Percentiles rank a stretch among this genome's conserved stretches.
Conservation (phyloP, 306 rosid genomes). For the Sesbania bispinosa region DNA sequence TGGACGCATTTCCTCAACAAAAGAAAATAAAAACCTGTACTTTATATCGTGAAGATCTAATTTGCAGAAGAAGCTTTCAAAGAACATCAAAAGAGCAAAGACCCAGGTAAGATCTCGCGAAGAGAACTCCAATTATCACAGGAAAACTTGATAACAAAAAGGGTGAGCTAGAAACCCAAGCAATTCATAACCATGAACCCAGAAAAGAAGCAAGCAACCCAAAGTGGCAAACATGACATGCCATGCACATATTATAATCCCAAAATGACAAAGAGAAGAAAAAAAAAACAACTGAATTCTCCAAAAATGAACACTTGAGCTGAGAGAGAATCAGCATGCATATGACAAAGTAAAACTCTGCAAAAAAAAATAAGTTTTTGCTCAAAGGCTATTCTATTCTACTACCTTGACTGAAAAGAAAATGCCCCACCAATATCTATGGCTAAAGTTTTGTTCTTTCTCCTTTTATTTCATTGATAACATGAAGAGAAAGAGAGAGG, state of each 20-base stretch:
- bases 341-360: neutral
- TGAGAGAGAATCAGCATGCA: slow-evolving; percentile 29
- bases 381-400: neutral
- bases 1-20: slow-evolving; percentile 16
- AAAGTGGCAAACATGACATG: slow-evolving; percentile 44
- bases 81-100: slow-evolving; percentile 30
- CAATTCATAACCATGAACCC: slow-evolving; percentile 23
- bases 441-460: slow-evolving; percentile 22
- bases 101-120: slow-evolving; percentile 30
- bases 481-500: neutral
- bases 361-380: neutral
- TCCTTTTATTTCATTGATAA: no score
- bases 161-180: neutral
- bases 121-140: neutral
- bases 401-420: slow-evolving; percentile 35
- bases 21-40: neutral
- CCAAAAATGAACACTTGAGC: neutral
- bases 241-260: slow-evolving; percentile 50
- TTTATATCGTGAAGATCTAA: slow-evolving; percentile 18
- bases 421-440: slow-evolving; percentile 29
- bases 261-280: neutral
- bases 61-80: slow-evolving; percentile 18
- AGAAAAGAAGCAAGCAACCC: neutral
- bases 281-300: slow-evolving; percentile 15
- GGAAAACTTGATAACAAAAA: slow-evolving; percentile 2